Base-by-base conservation (phyloP, 1,284 basidiomycete species). In the Cystobasidium sp. region DNA sequence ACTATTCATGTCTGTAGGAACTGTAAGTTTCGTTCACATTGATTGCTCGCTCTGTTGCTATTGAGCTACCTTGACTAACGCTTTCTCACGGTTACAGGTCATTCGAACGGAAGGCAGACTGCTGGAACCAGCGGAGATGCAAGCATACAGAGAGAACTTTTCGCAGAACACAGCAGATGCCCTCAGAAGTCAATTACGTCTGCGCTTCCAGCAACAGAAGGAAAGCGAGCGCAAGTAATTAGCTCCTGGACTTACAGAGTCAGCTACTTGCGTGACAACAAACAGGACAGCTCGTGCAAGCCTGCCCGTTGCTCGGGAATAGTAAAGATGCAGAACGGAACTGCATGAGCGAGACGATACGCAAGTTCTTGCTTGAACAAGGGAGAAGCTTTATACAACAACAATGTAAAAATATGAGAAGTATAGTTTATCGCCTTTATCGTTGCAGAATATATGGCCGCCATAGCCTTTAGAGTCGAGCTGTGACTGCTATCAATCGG, bases 41-140 rank as follows among this genome's bases (percentile, higher is more conserved):
- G 93, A 51, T 86, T 92, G 41, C n/a, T n/a, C 90, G 92, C 77
- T 91, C 91, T 77, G 91, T 91, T 31, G 91, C 12, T 16, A 6
- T 47, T 1, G 7, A 12, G 10, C 92, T 81, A 24, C 12, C 4
- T 31, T 41, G 24, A 43, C 55, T 56, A 37, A 5, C 18, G 20
- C 44, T 24, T 58, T 58, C n/a, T 16, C 2, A 10, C 20, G 9
- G 12, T 8, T 0, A 6, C 72, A 74, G 72, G 72, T 68, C 31
- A 74, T 74, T 8, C 72, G 64, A n/a, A 74, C 72, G 20, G 70
- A 73, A 46, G 70, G 70, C 5, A 53, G 47, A 31, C 18, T 43
- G 31, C 43, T 73, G 16, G 70, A 73, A 59, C 70, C 70, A 24
- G 70, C 70, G 8, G 62, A 73, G 39, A 65, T 73, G 62, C 70